phyloP scores from a whole-genome alignment of 2,329 filamentous ascomycete species.

The Biscogniauxia marginata region DNA sequence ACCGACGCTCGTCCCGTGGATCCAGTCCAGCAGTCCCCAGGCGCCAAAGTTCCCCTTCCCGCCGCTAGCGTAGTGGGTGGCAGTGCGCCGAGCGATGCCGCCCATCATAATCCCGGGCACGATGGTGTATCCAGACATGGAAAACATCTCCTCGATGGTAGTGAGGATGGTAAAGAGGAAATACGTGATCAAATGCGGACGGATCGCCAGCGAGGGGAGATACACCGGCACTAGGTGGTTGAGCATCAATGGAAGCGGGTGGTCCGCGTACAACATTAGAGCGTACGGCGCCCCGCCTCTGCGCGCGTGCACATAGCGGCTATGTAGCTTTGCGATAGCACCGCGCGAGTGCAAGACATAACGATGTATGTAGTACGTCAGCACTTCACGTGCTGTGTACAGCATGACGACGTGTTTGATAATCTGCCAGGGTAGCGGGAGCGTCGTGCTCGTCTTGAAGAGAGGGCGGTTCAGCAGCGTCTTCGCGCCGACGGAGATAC shows the following conservation, averaged over 20 bases:
- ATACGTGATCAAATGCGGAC: conserved; percentile 72
- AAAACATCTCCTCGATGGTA: conserved; percentile 65
- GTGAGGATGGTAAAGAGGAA: conserved; percentile 61
- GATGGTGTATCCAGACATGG: conserved; percentile 66
- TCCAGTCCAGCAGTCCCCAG: conserved; percentile 63
- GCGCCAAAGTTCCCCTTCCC: conserved; percentile 61
- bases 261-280: conserved; percentile 64
- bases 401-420: conserved; percentile 47
- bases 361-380: conserved; percentile 75
- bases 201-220: conserved; percentile 61
- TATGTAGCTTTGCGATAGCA: conserved; percentile 42
- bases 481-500: conserved; percentile 38
- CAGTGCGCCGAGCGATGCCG: conserved; percentile 45
- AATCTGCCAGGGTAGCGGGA: conserved; percentile 54
- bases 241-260: conserved; percentile 63
- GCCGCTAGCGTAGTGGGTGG: conserved; percentile 54
- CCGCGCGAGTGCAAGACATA: conserved; percentile 59
- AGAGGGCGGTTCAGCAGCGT: conserved; percentile 37
- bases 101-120: conserved; percentile 54
- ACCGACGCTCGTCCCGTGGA: conserved; percentile 54
- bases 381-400: conserved; percentile 49
- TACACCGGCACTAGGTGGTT: conserved; percentile 64
- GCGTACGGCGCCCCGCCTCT: conserved; percentile 55
- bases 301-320: conserved; percentile 50
- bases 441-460: conserved; percentile 47